Evolutionary conservation across 108 stramenopile species (phyloP).

Genomic region (Conticribra weissflogii): DNA sequence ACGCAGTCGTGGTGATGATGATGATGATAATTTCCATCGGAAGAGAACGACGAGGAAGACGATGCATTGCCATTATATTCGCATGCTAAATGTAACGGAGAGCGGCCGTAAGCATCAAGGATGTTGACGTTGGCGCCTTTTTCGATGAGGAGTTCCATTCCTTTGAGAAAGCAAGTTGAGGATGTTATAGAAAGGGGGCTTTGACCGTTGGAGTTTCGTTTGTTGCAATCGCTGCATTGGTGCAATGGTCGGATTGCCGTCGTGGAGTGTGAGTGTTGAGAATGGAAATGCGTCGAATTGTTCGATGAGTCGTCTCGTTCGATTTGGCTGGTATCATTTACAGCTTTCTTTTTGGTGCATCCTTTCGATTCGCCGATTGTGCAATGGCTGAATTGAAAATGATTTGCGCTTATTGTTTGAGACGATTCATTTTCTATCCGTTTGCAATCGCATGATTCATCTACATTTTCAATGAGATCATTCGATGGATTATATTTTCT

Average conservation of each 20-base stretch:
- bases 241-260: not conserved
- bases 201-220: conserved; percentile 22
- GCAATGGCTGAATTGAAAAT: too few species aligned
- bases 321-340: too few species aligned
- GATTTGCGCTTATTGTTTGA: too few species aligned
- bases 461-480: too few species aligned
- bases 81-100: conserved; percentile 23
- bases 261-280: too few species aligned
- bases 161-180: conserved; percentile 25
- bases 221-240: conserved; percentile 17
- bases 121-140: conserved; percentile 33
- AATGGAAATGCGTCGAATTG: not conserved
- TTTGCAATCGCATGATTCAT: too few species aligned
- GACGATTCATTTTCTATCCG: too few species aligned
- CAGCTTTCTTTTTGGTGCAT: too few species aligned
- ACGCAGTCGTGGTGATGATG: conserved; percentile 22
- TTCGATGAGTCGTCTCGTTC: not conserved
- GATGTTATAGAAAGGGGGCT: conserved; percentile 27
- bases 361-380: too few species aligned
- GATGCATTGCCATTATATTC: conserved; percentile 14
- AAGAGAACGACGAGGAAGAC: too few species aligned
- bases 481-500: not conserved
- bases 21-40: too few species aligned
- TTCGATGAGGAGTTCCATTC: conserved; percentile 38
- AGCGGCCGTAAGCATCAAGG: conserved; percentile 13